A percentile compares a stretch with the other conserved stretches of the same genome.
Conservation (phyloP, 192 early-diverging fungal genomes). For the Podila verticillata region DNA sequence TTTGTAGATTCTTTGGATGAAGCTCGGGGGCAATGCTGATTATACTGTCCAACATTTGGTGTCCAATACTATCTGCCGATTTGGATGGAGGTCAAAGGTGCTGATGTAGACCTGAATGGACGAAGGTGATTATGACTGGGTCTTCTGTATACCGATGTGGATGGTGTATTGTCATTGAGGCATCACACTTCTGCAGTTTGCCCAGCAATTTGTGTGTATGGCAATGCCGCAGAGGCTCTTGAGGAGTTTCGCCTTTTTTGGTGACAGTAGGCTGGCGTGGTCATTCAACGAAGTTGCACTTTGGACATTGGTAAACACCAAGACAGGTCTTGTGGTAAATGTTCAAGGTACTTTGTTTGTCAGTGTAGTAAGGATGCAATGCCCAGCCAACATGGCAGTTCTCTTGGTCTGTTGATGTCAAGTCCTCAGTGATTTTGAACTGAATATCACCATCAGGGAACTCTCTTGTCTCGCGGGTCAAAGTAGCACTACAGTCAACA, state of each 20-base stretch:
- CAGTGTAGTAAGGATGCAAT: background rate
- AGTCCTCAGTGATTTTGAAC: no score
- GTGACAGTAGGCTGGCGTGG: conserved; percentile 1
- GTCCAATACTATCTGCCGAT: background rate
- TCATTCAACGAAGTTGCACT: background rate
- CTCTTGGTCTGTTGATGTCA: no score
- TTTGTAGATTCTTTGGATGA: background rate
- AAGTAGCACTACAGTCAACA: no score
- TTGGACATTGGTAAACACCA: conserved; percentile 8
- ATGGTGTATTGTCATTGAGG: no score
- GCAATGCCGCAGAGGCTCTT: background rate
- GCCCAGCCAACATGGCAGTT: background rate
- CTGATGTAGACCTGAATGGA: conserved; percentile 5
- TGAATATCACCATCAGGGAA: no score
- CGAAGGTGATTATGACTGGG: no score
- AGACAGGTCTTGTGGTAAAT: background rate
- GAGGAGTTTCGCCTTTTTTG: background rate
- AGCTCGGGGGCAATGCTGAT: conserved; percentile 4
- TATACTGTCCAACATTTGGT: background rate
- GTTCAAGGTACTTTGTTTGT: background rate
- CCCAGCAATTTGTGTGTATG: background rate
- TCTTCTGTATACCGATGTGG: no score
- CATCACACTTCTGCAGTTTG: no score
- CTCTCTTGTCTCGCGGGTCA: no score
- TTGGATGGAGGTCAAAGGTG: background rate